phyloP scores from a whole-genome alignment of 169 alveolate genomes.

The Eimeria tenella region DNA sequence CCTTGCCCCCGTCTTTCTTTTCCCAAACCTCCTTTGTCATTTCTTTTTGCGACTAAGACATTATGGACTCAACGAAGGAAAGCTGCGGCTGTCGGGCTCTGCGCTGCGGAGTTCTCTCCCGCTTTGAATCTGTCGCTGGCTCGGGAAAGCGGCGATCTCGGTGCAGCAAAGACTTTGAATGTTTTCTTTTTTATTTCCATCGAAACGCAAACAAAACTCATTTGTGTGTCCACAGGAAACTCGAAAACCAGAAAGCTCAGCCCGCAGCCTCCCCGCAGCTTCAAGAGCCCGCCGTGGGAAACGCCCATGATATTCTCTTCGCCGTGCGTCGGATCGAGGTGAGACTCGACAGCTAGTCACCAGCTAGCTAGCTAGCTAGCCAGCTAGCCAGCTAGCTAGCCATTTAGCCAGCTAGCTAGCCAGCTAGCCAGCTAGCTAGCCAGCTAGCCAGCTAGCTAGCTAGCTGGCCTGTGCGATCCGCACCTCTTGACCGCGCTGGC shows the following conservation, averaged over 20 bases:
- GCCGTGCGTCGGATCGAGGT: constrained; percentile 4
- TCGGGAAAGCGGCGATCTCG: neutral
- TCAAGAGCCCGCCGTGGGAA: neutral
- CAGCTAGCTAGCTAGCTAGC: neutral
- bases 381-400: no score
- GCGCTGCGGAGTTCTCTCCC: neutral
- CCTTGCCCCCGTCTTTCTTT: neutral
- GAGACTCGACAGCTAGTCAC: neutral
- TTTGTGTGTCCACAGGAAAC: neutral
- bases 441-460: no score
- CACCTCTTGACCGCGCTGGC: no score
- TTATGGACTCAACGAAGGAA: neutral
- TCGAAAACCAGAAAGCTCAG: neutral
- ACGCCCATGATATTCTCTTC: constrained; percentile 32
- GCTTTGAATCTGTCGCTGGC: neutral
- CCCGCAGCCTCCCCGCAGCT: neutral
- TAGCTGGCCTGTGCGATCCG: no score
- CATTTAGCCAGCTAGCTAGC: no score
- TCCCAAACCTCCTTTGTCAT: neutral
- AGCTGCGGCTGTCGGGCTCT: neutral
- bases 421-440: no score
- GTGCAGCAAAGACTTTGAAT: no score
- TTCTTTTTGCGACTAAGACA: neutral
- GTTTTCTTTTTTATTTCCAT: no score
- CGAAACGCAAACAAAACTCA: no score